Conservation (phyloP, 345 rosid species). For the Aethionema arabicum region DNA sequence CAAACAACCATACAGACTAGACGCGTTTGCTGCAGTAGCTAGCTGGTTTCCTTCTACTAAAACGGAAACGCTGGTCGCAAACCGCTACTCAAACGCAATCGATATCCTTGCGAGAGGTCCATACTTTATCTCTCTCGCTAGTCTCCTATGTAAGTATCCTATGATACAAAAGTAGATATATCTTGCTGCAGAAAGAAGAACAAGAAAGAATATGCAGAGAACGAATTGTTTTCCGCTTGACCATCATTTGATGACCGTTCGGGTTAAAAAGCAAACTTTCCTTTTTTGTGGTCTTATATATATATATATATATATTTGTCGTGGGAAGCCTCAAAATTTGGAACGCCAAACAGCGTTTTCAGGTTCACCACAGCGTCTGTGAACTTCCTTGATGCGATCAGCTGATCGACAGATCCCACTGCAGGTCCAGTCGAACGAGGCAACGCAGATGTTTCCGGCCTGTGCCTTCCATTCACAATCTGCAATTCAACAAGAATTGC, state of each 20-base stretch:
- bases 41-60: constrained; percentile 26
- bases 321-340: constrained; percentile 50
- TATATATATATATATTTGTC: constrained; percentile 22
- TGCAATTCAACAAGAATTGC: constrained; percentile 32
- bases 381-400: constrained; percentile 71
- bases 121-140: constrained; percentile 13
- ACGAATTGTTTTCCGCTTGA: constrained; percentile 15
- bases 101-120: constrained; percentile 14
- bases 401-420: constrained; percentile 74
- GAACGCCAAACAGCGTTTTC: constrained; percentile 85
- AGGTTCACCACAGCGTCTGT: constrained; percentile 69
- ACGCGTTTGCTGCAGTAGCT: constrained; percentile 17
- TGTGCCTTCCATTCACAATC: constrained; percentile 87
- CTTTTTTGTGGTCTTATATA: neutral
- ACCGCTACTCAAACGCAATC: constrained; percentile 26
- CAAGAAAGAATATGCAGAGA: constrained; percentile 7
- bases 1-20: neutral
- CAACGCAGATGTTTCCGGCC: constrained; percentile 76
- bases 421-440: constrained; percentile 82
- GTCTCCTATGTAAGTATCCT: constrained; percentile 31
- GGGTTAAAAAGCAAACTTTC: neutral
- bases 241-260: constrained; percentile 29
- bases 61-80: constrained; percentile 25
- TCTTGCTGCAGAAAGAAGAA: constrained; percentile 4
- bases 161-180: constrained; percentile 24